Base-by-base conservation (phyloP, 2,329 filamentous ascomycete genomes). In the Ophiocordyceps camponoti-saundersi region DNA sequence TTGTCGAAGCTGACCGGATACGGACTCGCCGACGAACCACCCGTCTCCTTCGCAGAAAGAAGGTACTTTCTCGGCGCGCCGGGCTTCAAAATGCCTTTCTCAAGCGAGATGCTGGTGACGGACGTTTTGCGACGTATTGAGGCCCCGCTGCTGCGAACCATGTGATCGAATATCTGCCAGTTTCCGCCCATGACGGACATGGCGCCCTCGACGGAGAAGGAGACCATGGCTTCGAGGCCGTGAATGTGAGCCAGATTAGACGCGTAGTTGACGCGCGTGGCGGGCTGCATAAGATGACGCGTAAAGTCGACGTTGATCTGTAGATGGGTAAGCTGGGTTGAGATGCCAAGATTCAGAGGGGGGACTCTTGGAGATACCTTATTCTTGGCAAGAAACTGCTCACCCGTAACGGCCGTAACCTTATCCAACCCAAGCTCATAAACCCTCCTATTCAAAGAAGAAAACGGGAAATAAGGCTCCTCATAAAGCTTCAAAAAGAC, bases 201-300 rank as follows among this genome's bases (percentile, higher is more conserved):
- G 0, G 89, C 86, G 7, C 87, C 88, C 46, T 90, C 82, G 0
- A 88, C 84, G 2, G 89, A 85, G 79, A 96, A 86, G 42, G 88
- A 90, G 2, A 93, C 77, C 82, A 95, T 87, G 1, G 89, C 79
- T 56, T 93, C 87, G 1, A 98, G 65, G 0, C 87, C 92, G 57
- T 96, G 89, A 44, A 96, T 92, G 34, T 79, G 68, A n/a, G 70
- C 75, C 13, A 96, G 64, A 54, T 96, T 95, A 44, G 89, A 86
- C 1, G 85, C 92, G 64, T 95, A 98, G 62, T 96, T 96, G 52
- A 95, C 90, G 20, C 92, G 75, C 1, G 92, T 95, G 48, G 80
- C 84, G 2, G 90, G 86, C 64, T 96, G 90, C 23, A 96, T 78
- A 44, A 98, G 77, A 45, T 98, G 86, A 15, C 77, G 75, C 0